phyloP scores from a whole-genome alignment of 2,329 filamentous ascomycete genomes.

The Aspergillus bombycis region DNA sequence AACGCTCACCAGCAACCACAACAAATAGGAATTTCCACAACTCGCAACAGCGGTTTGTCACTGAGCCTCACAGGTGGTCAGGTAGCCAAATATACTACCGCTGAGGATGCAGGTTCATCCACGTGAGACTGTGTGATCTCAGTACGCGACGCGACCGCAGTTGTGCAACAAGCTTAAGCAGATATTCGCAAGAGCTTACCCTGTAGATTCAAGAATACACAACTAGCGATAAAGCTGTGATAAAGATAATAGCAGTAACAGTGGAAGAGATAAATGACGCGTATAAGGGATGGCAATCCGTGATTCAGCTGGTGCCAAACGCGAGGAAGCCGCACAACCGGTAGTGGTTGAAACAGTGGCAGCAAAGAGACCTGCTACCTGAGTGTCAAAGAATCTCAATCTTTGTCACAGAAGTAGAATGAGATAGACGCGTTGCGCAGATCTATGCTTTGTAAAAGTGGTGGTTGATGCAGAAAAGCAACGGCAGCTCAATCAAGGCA shows the following conservation, averaged over 20 bases:
- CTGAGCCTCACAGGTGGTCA: background rate
- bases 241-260: background rate
- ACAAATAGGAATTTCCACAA: slow-evolving; percentile 7
- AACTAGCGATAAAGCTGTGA: background rate
- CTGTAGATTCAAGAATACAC: background rate
- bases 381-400: background rate
- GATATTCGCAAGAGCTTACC: background rate
- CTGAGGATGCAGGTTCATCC: background rate
- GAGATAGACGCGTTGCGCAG: background rate
- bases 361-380: background rate
- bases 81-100: background rate
- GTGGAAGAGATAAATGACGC: background rate
- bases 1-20: slow-evolving; percentile 23
- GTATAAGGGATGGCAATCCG: background rate
- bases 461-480: background rate
- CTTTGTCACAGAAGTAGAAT: background rate
- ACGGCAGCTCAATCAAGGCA: background rate
- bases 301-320: background rate
- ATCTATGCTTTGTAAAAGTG: background rate
- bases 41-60: background rate
- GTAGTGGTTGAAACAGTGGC: background rate
- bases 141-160: background rate
- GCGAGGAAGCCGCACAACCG: background rate
- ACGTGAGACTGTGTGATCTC: background rate
- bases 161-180: background rate